Conservation (phyloP, 2,329 filamentous ascomycete species). For the Tympanopsis confertula region DNA sequence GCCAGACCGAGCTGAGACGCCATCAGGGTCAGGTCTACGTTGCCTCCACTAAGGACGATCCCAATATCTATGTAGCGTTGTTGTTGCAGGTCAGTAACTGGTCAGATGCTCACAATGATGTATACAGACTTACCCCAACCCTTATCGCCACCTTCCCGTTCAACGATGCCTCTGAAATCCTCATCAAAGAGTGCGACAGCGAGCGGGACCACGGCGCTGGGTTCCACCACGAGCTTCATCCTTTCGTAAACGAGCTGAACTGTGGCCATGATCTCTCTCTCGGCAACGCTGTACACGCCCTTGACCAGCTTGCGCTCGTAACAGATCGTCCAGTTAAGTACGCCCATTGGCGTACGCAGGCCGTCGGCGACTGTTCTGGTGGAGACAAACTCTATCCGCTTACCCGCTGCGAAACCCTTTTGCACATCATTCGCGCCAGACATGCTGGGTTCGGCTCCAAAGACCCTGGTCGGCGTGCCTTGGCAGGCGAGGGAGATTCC, state of each 20-base stretch:
- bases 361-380: constrained; percentile 82
- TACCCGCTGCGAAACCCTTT: constrained; percentile 53
- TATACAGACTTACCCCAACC: constrained; percentile 56
- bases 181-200: constrained; percentile 78
- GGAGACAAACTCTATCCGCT: constrained; percentile 56
- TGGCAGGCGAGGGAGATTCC: constrained; percentile 70
- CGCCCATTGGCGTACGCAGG: constrained; percentile 70
- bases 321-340: constrained; percentile 67
- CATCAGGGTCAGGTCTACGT: constrained; percentile 31
- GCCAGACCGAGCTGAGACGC: not conserved
- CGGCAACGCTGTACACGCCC: constrained; percentile 62
- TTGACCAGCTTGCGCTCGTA: constrained; percentile 58
- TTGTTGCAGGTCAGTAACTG: not conserved
- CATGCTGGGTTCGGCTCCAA: constrained; percentile 75
- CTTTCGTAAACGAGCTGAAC: constrained; percentile 73
- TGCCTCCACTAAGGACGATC: constrained; percentile 48
- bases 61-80: constrained; percentile 40
- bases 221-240: constrained; percentile 85
- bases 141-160: constrained; percentile 55
- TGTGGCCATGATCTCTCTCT: constrained; percentile 70
- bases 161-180: constrained; percentile 63
- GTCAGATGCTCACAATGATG: no score
- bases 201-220: constrained; percentile 72
- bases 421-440: constrained; percentile 76
- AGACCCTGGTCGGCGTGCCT: constrained; percentile 63